Percentiles rank a stretch among this genome's conserved stretches.
Evolutionary conservation across 306 rosid genomes (phyloP).

Genomic region (Cucurbita moschata): DNA sequence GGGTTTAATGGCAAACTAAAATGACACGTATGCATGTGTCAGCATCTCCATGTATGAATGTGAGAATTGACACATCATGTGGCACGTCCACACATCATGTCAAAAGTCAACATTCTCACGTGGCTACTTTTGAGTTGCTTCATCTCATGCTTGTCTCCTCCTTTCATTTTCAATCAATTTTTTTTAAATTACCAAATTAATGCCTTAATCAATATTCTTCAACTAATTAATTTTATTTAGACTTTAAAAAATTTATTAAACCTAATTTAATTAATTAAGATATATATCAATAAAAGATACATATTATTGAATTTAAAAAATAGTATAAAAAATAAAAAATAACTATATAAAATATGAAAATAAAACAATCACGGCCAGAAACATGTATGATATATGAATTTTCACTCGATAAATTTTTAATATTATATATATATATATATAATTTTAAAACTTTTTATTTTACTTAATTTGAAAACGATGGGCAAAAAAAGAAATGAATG

Average conservation of each 20-base stretch:
- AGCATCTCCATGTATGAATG: background rate
- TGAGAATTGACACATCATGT: background rate
- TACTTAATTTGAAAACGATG: background rate
- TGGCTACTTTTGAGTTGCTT: background rate
- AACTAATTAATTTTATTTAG: background rate
- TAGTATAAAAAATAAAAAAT: no score
- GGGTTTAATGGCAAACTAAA: background rate
- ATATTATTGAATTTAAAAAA: no score
- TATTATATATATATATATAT: no score
- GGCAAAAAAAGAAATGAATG: background rate
- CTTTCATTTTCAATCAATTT: no score
- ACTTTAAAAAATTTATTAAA: no score
- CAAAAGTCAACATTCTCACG: background rate
- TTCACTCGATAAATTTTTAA: no score
- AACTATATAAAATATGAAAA: no score
- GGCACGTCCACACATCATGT: background rate
- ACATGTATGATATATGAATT: no score
- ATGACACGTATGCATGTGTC: slow-evolving; percentile 1
- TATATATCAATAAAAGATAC: no score
- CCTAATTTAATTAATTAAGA: no score
- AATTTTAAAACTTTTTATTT: background rate
- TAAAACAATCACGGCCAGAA: no score
- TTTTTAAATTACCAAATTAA: no score
- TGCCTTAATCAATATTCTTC: background rate
- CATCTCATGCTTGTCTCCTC: slow-evolving; percentile 5